Evolutionary conservation across 2,329 filamentous ascomycete species (phyloP), one percentile per base, ranked within the genome.

Genomic region (Penicillium expansum): DNA sequence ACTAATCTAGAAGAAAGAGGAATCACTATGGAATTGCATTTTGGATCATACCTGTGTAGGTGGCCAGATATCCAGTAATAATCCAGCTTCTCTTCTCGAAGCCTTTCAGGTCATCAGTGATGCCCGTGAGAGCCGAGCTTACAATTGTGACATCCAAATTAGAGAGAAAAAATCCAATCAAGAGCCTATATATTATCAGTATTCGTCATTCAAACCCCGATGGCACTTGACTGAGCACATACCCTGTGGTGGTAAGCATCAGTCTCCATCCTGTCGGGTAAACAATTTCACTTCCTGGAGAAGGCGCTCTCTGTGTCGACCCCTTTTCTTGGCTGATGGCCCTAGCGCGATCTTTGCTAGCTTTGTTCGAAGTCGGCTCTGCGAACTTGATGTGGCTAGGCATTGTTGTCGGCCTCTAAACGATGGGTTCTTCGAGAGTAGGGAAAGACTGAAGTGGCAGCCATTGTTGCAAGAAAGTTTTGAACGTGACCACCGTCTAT

Each of bases 91-190:
- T 69, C 35, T 68, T 67, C 14, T 66, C 57, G 30, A 73, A 74
- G 7, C 69, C 68, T 18, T 69, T 58, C 6, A 76, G 48, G 10
- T 67, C 63, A 57, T 74, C 64, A 3, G 69, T 72, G 47, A 75
- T 75, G 20, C 62, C 61, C 4, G 74, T 60, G 1, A 76, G 60
- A 5, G 71, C 66, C 1, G 72, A 74, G 57, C 71, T 74, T 4
- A 72, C 70, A 27, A 75, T 69, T 4, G 71, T 68, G n/a, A 69
- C 62, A 55, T 75, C 69, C 20, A 75, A 32, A 44, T 70, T 72
- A 16, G 68, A 66, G 14, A 74, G 62, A 37, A 70, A 74, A 47
- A 69, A 66, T 9, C 67, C 56, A 50, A 68, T 64, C 47, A 70
- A 49, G 18, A 68, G 60, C 29, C 71, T 66, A n/a, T 45, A 24